A percentile compares a stretch with the other conserved stretches of the same genome.
phyloP scores from a whole-genome alignment of 305 asterid genomes.

The Euphrasia arctica region DNA sequence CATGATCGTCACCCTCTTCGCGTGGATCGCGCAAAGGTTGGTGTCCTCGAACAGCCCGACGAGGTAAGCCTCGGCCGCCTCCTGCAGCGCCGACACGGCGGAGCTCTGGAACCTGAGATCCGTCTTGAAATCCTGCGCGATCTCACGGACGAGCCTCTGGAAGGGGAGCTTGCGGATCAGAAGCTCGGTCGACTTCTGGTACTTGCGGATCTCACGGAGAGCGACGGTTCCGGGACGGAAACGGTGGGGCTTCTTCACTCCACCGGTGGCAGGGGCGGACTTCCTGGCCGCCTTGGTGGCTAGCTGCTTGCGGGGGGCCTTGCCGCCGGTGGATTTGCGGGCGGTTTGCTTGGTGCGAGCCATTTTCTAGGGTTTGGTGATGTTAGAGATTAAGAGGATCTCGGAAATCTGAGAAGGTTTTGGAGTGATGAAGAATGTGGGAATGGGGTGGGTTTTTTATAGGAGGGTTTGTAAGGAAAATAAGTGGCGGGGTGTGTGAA shows the following conservation, averaged over 20 bases:
- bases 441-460: slow-evolving; percentile 1
- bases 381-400: not conserved
- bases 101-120: slow-evolving; percentile 65
- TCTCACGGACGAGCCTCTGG: slow-evolving; percentile 61
- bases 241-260: slow-evolving; percentile 58
- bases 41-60: slow-evolving; percentile 70
- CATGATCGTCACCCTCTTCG: slow-evolving; percentile 27
- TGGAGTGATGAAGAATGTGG: not conserved
- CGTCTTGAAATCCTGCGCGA: slow-evolving; percentile 66
- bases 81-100: slow-evolving; percentile 54
- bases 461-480: slow-evolving; percentile 11
- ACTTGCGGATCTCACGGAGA: slow-evolving; percentile 55
- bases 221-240: slow-evolving; percentile 63
- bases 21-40: slow-evolving; percentile 48
- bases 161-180: slow-evolving; percentile 57
- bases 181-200: slow-evolving; percentile 54
- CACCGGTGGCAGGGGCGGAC: slow-evolving; percentile 53
- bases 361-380: slow-evolving; percentile 27
- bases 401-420: not conserved
- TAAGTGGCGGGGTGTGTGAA: slow-evolving; percentile 29
- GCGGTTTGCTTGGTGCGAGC: slow-evolving; percentile 55
- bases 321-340: slow-evolving; percentile 50
- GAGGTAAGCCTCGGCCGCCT: slow-evolving; percentile 58
- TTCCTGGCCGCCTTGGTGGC: slow-evolving; percentile 55
- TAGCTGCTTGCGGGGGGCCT: slow-evolving; percentile 49